phyloP scores from a whole-genome alignment of 371 early-diverging fungal genomes.

The Circinella umbellata region DNA sequence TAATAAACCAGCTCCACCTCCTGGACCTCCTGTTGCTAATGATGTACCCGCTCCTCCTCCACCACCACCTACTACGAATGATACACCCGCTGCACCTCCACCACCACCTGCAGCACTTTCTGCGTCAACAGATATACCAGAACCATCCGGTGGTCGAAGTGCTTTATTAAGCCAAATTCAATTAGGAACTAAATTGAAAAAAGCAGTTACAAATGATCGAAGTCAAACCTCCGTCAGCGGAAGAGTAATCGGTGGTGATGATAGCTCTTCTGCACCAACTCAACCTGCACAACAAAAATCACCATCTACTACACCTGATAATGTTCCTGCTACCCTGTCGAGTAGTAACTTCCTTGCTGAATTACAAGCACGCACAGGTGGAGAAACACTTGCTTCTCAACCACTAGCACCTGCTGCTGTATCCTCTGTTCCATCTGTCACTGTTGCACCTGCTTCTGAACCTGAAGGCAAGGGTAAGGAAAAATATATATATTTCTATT shows the following conservation, averaged over 20 bases:
- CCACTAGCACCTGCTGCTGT: not conserved
- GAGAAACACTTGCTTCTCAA: conserved; percentile 12
- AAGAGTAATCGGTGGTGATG: conserved; percentile 25
- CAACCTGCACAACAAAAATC: conserved; percentile 71
- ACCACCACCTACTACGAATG: conserved; percentile 25
- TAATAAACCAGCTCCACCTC: conserved; percentile 13
- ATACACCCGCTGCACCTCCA: conserved; percentile 19
- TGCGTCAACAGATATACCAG: conserved; percentile 12
- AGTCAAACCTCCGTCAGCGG: conserved; percentile 41
- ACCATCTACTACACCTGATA: conserved; percentile 58
- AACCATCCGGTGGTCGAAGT: conserved; percentile 31
- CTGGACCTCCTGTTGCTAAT: conserved; percentile 6
- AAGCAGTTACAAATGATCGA: conserved; percentile 48
- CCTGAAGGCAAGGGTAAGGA: not conserved
- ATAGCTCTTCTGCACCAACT: conserved; percentile 15
- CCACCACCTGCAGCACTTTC: conserved; percentile 20
- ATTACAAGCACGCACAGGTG: conserved; percentile 36
- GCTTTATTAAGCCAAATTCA: conserved; percentile 53
- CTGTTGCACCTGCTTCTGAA: conserved; percentile 4
- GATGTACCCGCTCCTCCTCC: conserved; percentile 21
- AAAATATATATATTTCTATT: not conserved
- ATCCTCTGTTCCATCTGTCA: not conserved
- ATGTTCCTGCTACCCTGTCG: conserved; percentile 4
- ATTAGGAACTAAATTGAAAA: conserved; percentile 36
- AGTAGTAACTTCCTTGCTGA: conserved; percentile 34